Evolutionary conservation across 2,329 filamentous ascomycete species (phyloP).

Genomic region (Arthroderma uncinatum): DNA sequence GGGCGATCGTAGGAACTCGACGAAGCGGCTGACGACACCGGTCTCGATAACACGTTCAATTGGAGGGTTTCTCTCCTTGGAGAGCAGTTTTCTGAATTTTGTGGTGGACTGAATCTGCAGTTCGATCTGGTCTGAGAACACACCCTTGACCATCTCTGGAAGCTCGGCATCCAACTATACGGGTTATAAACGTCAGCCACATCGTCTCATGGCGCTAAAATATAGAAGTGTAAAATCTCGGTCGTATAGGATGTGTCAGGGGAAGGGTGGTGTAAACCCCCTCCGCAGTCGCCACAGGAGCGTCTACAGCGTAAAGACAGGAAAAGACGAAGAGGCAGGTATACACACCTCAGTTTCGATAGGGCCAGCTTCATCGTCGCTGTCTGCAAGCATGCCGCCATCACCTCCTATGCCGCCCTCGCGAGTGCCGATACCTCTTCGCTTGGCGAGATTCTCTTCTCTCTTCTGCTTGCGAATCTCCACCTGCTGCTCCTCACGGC

Average conservation of each 20-base stretch:
- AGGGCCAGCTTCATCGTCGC: slow-evolving; percentile 90
- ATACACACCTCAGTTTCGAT: slow-evolving; percentile 89
- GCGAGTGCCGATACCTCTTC: slow-evolving; percentile 79
- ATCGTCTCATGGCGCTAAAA: no score
- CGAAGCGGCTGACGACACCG: slow-evolving; percentile 91
- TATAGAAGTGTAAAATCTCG: no score
- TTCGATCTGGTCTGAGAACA: slow-evolving; percentile 98
- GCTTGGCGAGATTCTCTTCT: slow-evolving; percentile 97
- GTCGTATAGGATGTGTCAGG: no score
- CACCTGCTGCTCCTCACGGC: slow-evolving; percentile 97
- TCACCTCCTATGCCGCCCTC: slow-evolving; percentile 51
- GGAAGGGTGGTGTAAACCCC: background rate
- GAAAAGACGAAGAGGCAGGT: background rate
- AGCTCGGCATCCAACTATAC: slow-evolving; percentile 88
- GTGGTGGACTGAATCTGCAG: slow-evolving; percentile 94
- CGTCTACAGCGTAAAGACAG: background rate
- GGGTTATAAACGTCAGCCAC: slow-evolving; percentile 2
- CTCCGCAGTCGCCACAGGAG: background rate
- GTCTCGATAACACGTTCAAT: slow-evolving; percentile 99
- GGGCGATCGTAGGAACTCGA: slow-evolving; percentile 94
- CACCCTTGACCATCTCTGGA: slow-evolving; percentile 92
- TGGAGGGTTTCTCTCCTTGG: slow-evolving; percentile 96
- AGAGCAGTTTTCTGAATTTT: slow-evolving; percentile 94
- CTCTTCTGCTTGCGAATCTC: slow-evolving; percentile 98
- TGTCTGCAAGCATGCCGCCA: slow-evolving; percentile 81